Evolutionary conservation across 163 green algal genomes (phyloP), one percentile per base, ranked within the genome.

Genomic region (Scenedesmus sp.): DNA sequence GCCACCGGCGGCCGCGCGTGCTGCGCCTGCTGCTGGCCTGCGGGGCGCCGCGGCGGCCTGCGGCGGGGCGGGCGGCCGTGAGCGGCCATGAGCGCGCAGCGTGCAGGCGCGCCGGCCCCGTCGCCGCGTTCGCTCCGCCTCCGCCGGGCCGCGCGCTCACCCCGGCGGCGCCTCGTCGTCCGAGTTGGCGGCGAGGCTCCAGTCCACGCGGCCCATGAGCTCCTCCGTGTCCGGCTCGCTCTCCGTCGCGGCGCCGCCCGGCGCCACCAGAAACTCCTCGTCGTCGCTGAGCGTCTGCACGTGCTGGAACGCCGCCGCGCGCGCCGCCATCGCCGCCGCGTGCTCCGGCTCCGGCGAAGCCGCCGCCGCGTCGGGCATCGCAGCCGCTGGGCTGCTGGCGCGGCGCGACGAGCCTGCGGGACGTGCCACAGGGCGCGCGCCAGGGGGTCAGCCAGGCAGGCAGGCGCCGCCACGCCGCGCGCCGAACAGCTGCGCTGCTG

Each of bases 211-310:
- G 1, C 74, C 74, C 50, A 81, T 67, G 5, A 81, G 20, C 34
- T 81, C 74, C 26, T 81, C 74, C 6, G 74, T 81, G 28, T 75
- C 74, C n/a, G 62, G 33, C 10, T 73, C 63, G 50, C 60, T 75
- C 3, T 81, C 74, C 28, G 63, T 75, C 22, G 63, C 36, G 24
- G 48, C 74, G 24, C 47, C 74, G 26, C 22, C 69, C 7, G 20
- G 36, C 2, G 28, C 22, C 2, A 62, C 50, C 4, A 36, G 22
- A 24, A 54, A 75, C 9, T 81, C 74, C 50, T 81, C 74, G 26
- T 81, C 74, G 56, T 81, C 74, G 15, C 62, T 75, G 34, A 64
- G 36, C 5, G 74, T 81, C 1, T 48, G 74, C 1, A 81, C 48
- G 26, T 75, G 62, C 15, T 44, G 33, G 10, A 81, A 60, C 9